Percentiles rank a stretch among this genome's conserved stretches.
These are phyloP conservation scores for Ganoderma leucocontextum DNA, from an alignment of 1,284 basidiomycete genomes.

Conservation along the genomic window DNA sequence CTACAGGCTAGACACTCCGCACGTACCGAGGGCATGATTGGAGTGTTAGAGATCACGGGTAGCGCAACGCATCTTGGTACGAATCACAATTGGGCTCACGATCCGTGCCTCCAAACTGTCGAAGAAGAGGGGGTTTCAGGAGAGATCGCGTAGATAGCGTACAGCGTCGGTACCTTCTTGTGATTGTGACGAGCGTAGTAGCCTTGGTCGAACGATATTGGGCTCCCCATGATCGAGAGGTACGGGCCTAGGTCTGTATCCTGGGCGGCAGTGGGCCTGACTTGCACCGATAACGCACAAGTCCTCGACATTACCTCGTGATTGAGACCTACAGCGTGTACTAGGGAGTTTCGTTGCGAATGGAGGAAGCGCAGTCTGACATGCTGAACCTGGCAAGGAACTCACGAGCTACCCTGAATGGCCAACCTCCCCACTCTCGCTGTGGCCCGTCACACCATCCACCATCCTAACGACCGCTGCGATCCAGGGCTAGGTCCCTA, in stretches of 20 bases:
- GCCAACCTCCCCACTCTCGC: not conserved
- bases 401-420: not conserved
- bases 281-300: not conserved
- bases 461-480: not conserved
- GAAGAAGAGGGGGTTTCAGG: not conserved
- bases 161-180: not conserved
- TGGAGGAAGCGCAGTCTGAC: not conserved
- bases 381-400: not conserved
- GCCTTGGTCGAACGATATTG: not conserved
- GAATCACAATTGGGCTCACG: not conserved
- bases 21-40: not conserved
- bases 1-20: not conserved
- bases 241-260: not conserved
- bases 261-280: not conserved
- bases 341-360: not conserved
- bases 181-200: not conserved
- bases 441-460: not conserved
- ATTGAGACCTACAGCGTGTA: not conserved
- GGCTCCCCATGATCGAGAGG: not conserved
- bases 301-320: not conserved
- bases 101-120: not conserved
- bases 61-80: not conserved
- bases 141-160: not conserved
- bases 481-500: not conserved
- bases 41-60: not conserved